Base-by-base conservation (phyloP, 495 filamentous ascomycete species). In the Lindgomyces ingoldianus region DNA sequence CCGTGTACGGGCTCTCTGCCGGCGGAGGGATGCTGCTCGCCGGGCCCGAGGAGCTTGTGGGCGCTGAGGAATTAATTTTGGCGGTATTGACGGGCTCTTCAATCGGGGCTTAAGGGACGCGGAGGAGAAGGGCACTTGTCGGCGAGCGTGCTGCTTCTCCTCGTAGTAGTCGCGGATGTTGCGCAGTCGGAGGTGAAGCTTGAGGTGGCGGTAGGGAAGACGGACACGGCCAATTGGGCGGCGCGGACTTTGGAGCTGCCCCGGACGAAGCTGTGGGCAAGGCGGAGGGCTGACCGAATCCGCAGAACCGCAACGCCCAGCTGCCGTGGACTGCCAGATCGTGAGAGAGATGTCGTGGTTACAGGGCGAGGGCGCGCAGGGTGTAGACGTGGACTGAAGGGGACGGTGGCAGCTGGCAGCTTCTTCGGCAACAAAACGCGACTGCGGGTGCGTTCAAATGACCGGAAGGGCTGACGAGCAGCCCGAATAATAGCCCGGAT, bases 61-160 rank as follows among this genome's bases (percentile, higher is more conserved):
- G 29, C 29, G 51, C 39, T 54, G 59, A 48, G 45, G 58, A 52
- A 57, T 29, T 26, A 68, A 68, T 68, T 48, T 68, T 68, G 64
- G 59, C 64, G 64, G 64, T 68, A 21, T 57, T 62, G 30, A 45
- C 21, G 36, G 57, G 42, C 14, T 2, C 19, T 39, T 19, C 44
- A 10, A 12, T 22, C 24, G 29, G 21, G 14, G 22, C 24, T 16
- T 48, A 14, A 6, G 33, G 19, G 27, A 33, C 6, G 21, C 9
- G 36, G 22, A 25, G 33, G 19, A 42, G 60, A 36, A 29, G 33
- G 0, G 50, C 51, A 6, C 33, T 19, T 22, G 48, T 8, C 44
- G 27, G 19, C 14, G 29, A 6, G 33, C 29, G 46, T 19, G 11
- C 39, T 48, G 27, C n/a, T 10, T 33, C 49, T 18, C 9, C 29